Base-by-base conservation (phyloP, 805 yeast genomes). In the Metschnikowia lachancei region DNA sequence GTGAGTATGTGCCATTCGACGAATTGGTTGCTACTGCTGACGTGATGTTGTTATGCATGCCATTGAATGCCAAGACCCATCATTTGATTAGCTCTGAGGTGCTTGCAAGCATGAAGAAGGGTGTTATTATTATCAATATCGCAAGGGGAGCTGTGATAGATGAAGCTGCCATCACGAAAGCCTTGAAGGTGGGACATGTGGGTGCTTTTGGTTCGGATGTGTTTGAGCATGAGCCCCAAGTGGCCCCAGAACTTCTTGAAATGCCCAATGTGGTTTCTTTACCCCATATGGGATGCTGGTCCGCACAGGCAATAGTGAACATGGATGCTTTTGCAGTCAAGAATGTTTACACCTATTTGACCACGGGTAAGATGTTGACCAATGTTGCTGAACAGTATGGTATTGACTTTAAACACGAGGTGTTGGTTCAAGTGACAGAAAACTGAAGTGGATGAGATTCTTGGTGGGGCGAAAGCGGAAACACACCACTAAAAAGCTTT, bases 281-380 rank as follows among this genome's bases (percentile, higher is more conserved):
- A 53, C 97, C 97, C 13, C 97, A 90, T 63, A 82, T 87, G 85
- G 97, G 96, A 20, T 87, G 96, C 0, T 82, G 81, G 61, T 73
- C 92, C 4, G 66, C 67, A 42, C 95, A 89, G 66, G 85, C 96
- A 3, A 79, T 85, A 59, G 68, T 73, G 55, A 77, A 77, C 56
- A 87, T 94, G 96, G 97, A 91, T 67, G 81, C 79, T 55, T 80
- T 80, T 62, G 88, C 84, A 26, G 81, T 87, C 20, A 75, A 76
- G 28, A 94, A 92, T 64, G 80, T 87, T 8, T 67, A 70, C 36
- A 64, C 72, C n/a, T 82, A 69, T 39, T 58, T 88, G 31, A 64
- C 68, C 12, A 76, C 82, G 0, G 96, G 95, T 6, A 82, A 80
- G 62, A 87, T 92, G 7, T 63, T 76, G 49, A 71, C 87, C 0